Percentiles rank a stretch among this genome's conserved stretches.
Evolutionary conservation across 805 yeast species (phyloP).

Genomic region (Kodamaea jinghongensis): DNA sequence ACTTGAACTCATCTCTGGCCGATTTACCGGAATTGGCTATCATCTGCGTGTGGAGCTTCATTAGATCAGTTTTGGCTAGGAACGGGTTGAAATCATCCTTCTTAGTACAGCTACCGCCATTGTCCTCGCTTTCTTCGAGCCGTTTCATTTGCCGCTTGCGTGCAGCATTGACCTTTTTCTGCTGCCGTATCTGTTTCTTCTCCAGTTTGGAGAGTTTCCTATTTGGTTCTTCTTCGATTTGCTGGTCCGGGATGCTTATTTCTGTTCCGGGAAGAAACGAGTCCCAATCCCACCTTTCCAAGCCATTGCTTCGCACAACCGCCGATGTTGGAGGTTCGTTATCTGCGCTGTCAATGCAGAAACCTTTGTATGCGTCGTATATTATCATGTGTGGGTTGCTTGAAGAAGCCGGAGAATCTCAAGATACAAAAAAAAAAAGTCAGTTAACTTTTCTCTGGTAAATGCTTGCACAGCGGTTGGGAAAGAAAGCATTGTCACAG

Average conservation of each 20-base stretch:
- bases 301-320: slow-evolving; percentile 9
- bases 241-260: background rate
- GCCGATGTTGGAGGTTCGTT: background rate
- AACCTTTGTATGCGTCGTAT: slow-evolving; percentile 18
- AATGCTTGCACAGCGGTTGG: no score
- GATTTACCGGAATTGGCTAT: slow-evolving; percentile 13
- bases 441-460: background rate
- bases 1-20: slow-evolving; percentile 20
- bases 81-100: slow-evolving; percentile 11
- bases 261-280: slow-evolving; percentile 1
- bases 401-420: no score
- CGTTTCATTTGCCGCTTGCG: slow-evolving; percentile 17
- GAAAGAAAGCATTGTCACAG: no score
- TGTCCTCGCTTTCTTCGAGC: slow-evolving; percentile 1
- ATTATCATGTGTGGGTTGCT: no score
- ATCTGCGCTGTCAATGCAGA: slow-evolving; percentile 11
- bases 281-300: slow-evolving; percentile 13
- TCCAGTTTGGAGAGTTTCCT: slow-evolving; percentile 10
- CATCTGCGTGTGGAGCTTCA: slow-evolving; percentile 17
- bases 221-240: background rate
- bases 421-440: no score
- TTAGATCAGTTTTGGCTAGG: slow-evolving; percentile 17
- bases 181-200: slow-evolving; percentile 11
- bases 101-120: background rate
- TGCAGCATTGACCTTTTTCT: slow-evolving; percentile 19